Evolutionary conservation across 768 basidiomycete species (phyloP).

Genomic region (Rhodotorula diobovata): DNA sequence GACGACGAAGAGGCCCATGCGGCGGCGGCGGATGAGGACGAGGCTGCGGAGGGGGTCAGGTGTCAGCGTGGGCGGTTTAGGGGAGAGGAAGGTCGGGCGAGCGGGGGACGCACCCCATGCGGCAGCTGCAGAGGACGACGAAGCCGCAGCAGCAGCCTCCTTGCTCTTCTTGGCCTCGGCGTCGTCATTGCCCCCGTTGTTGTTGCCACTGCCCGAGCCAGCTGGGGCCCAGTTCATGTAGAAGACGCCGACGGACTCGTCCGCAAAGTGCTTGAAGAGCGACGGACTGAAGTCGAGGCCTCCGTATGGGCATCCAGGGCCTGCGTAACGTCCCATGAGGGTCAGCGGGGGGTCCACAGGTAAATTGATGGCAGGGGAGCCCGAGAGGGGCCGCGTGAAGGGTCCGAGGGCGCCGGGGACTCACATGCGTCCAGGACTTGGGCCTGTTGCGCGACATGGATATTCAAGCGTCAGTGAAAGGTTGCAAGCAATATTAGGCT

Average conservation of each 20-base stretch:
- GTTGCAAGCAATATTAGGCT: too few species aligned
- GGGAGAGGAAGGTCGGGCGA: background rate
- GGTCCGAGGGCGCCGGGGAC: too few species aligned
- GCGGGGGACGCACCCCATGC: background rate
- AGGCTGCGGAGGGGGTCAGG: background rate
- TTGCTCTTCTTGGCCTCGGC: constrained; percentile 11
- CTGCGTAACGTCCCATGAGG: too few species aligned
- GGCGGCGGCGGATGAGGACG: background rate
- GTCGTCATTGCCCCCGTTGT: constrained; percentile 1
- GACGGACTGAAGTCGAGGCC: constrained; percentile 54
- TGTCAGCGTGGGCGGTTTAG: too few species aligned
- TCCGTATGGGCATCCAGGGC: constrained; percentile 47
- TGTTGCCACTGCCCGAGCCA: background rate
- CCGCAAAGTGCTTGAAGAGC: constrained; percentile 53
- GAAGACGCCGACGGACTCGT: constrained; percentile 48
- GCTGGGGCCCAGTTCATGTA: constrained; percentile 51
- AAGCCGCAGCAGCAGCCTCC: constrained; percentile 3
- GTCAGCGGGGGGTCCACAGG: too few species aligned
- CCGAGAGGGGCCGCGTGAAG: too few species aligned
- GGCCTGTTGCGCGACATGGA: constrained; percentile 40
- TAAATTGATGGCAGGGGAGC: too few species aligned
- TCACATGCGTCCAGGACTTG: constrained; percentile 52
- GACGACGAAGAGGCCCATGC: background rate
- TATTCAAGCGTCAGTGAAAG: background rate
- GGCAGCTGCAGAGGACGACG: background rate